Evolutionary conservation across 306 rosid genomes (phyloP).

Genomic region (Cicer arietinum): DNA sequence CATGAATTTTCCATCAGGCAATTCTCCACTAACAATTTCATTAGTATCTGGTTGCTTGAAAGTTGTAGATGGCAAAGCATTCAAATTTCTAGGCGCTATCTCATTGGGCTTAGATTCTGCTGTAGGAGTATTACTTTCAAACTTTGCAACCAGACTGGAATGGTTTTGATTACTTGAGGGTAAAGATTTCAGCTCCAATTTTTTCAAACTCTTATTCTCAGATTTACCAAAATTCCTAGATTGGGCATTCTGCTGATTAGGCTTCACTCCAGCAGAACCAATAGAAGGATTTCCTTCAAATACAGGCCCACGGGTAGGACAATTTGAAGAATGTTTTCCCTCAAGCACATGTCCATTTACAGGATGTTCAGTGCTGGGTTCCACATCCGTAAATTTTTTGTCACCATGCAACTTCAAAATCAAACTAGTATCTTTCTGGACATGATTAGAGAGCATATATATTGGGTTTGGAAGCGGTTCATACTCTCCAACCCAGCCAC

Average conservation of each 20-base stretch:
- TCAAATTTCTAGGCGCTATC: conserved; percentile 48
- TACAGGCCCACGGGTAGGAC: conserved; percentile 52
- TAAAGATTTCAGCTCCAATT: conserved; percentile 68
- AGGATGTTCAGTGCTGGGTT: conserved; percentile 54
- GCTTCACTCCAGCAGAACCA: conserved; percentile 57
- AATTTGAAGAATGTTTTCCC: conserved; percentile 50
- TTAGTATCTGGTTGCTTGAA: conserved; percentile 65
- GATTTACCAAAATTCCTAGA: conserved; percentile 58
- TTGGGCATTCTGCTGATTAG: conserved; percentile 55
- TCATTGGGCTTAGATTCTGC: conserved; percentile 67
- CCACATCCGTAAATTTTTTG: conserved; percentile 48
- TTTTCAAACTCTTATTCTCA: conserved; percentile 59
- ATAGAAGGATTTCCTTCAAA: conserved; percentile 59
- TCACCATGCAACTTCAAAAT: conserved; percentile 48
- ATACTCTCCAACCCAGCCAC: conserved; percentile 99
- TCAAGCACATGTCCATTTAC: conserved; percentile 50
- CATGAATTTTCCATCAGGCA: conserved; percentile 64
- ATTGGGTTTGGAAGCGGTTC: conserved; percentile 91
- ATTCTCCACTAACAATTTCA: conserved; percentile 58
- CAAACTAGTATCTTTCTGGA: conserved; percentile 60
- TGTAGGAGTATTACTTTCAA: conserved; percentile 53
- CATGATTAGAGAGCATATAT: conserved; percentile 54
- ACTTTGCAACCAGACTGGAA: conserved; percentile 53
- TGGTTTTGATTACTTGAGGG: conserved; percentile 60
- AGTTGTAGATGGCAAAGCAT: conserved; percentile 54